Base-by-base conservation (phyloP, 1,284 basidiomycete genomes). In the Volvariella surrecta region DNA sequence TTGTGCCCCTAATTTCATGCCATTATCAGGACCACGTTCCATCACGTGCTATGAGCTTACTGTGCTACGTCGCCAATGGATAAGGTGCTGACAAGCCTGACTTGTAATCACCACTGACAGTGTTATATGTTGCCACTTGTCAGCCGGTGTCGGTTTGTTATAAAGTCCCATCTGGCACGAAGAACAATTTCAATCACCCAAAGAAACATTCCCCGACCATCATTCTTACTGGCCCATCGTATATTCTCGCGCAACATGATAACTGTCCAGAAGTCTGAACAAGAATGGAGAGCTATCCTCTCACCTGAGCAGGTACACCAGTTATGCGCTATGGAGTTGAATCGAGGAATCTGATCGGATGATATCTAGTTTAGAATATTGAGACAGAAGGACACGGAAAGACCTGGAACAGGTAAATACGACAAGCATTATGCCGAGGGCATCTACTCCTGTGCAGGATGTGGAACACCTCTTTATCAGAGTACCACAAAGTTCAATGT, bases 401-500 rank as follows among this genome's bases (percentile, higher is more conserved):
- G 60, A 11, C 66, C 89, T 11, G 79, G 82, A 1, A 89, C 84
- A 0, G 88, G 88, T 32, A 66, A 83, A 55, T 93, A 86, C 58
- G 79, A 95, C 53, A 76, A 89, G 48, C 74, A 76, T 61, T 66
- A 64, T 34, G 72, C 69, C 1, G 64, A 68, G 21, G 85, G 93
- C 16, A 70, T 84, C 0, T 97, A 95, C 60, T 61, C 58, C 32
- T 89, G 86, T 56, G 79, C 73, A 4, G 86, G 73, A 4, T 89
- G 86, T 57, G 69, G 66, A 19, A 75, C 82, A 4, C 76, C 83
- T 1, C 61, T 95, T 37, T 94, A 94, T 71, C 87, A 82, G 66
- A 89, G 88, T 54, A 74, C 72, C 22, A 92, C 89, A 50, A 97
- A 97, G 66, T 97, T 96, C 64, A 76, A 88, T 54, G 71, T 71